Base-by-base conservation (phyloP, 2,329 filamentous ascomycete species). In the Neocucurbitaria cava region DNA sequence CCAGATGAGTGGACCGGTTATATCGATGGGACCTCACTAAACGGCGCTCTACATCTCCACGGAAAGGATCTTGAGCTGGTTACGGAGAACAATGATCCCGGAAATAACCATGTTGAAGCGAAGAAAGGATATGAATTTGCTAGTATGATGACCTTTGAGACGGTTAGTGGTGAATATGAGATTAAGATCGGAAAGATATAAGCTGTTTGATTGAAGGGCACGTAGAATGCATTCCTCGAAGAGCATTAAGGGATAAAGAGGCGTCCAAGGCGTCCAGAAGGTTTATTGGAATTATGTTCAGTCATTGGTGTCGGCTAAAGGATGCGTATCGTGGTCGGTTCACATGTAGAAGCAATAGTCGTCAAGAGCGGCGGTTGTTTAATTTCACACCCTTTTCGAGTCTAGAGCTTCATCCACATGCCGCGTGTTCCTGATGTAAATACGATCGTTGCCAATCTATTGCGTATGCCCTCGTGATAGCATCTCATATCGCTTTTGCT, bases 1-100 rank as follows among this genome's bases (percentile, higher is more conserved):
- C 77, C 78, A 3, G 63, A 75, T 31, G 73, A 76, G 46, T 80
- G 78, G 78, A 72, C 76, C 39, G 78, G 78, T 5, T 56, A 59
- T 26, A 61, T 80, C 1, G 67, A 75, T 18, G 78, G 72, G 1
- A 68, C 65, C 18, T 71, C 68, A n/a, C 50, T 70, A 36, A 77
- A 65, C 47, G 78, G 78, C 0, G 69, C 64, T 18, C 52, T 80
- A 28, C 68, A 69, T 40, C 54, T 80, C n/a, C 60, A 67, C 18
- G 78, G 78, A 2, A 68, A 72, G 23, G 75, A 74, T 31, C 51
- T 80, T 8, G 62, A 77, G 42, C 54, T 76, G 0, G 44, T 73
- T 8, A 58, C 63, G 4, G 56, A 72, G 46, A 69, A 70, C 7
- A 51, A 68, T 24, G 63, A 65, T 17, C 64, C 66, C 1, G 64